Evolutionary conservation across 1,284 basidiomycete species (phyloP).

Genomic region (Puccinia novopanici): DNA sequence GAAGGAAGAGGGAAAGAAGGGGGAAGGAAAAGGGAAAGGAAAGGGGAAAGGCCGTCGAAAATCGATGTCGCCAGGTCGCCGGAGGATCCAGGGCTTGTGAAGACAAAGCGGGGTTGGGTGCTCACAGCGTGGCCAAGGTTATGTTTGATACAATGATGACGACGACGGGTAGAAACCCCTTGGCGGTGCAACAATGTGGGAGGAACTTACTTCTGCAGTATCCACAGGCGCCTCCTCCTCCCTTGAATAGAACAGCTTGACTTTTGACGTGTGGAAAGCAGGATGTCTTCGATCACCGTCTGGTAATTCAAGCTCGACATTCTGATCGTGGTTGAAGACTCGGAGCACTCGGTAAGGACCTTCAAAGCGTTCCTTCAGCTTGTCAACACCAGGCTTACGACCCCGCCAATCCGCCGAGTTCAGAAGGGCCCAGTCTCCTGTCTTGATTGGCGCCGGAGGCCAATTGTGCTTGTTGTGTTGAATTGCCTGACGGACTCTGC

Average conservation of each 20-base stretch:
- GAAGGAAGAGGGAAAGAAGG: too few species aligned
- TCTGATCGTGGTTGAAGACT: conserved; percentile 2
- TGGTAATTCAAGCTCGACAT: background rate
- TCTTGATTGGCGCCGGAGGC: too few species aligned
- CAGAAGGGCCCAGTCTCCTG: too few species aligned
- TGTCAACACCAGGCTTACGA: too few species aligned
- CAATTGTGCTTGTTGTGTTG: background rate
- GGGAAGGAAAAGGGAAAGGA: too few species aligned
- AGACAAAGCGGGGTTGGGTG: conserved; percentile 1
- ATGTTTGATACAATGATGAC: background rate
- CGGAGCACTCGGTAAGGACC: background rate
- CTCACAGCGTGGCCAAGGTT: background rate
- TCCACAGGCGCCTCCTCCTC: background rate
- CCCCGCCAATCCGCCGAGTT: too few species aligned
- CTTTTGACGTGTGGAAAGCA: background rate
- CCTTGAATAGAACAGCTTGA: background rate
- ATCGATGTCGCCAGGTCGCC: too few species aligned
- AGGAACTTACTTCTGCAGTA: too few species aligned
- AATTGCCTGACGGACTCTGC: background rate
- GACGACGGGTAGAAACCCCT: too few species aligned
- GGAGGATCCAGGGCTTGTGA: background rate
- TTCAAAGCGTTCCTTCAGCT: too few species aligned
- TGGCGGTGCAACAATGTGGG: too few species aligned
- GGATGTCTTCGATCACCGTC: background rate
- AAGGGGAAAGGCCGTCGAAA: too few species aligned